Evolutionary conservation across 371 early-diverging fungal species (phyloP).

Genomic region (Mortierella sp.): DNA sequence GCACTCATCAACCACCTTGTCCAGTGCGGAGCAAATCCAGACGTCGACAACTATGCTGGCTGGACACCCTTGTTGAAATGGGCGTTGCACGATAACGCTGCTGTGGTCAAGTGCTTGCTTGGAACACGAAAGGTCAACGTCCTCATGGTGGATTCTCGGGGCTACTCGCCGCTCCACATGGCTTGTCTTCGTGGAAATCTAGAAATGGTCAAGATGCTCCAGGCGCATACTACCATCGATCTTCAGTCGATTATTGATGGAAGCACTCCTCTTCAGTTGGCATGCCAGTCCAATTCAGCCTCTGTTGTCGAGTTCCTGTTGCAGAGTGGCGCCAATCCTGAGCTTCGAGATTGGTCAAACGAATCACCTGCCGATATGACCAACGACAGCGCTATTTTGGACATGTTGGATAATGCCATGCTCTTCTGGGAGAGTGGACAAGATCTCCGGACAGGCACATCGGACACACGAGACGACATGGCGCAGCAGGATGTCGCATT

Average conservation of each 20-base stretch:
- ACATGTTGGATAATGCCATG: slow-evolving; percentile 57
- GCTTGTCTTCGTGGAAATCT: slow-evolving; percentile 50
- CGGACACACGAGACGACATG: too few species aligned
- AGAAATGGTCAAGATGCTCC: slow-evolving; percentile 33
- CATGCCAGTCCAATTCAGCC: slow-evolving; percentile 41
- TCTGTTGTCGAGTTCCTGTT: slow-evolving; percentile 48
- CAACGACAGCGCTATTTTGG: slow-evolving; percentile 44
- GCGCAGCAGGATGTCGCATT: background rate
- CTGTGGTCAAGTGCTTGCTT: slow-evolving; percentile 57
- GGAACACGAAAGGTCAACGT: slow-evolving; percentile 27
- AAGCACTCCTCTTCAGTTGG: slow-evolving; percentile 44
- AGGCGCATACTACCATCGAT: slow-evolving; percentile 29
- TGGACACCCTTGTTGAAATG: slow-evolving; percentile 63
- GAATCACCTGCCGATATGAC: slow-evolving; percentile 60
- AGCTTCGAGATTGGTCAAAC: slow-evolving; percentile 56
- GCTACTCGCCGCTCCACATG: slow-evolving; percentile 64
- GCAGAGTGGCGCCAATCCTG: slow-evolving; percentile 51
- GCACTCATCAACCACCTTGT: slow-evolving; percentile 33
- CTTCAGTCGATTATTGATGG: slow-evolving; percentile 49
- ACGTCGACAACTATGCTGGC: slow-evolving; percentile 47
- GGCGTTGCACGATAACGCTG: slow-evolving; percentile 59
- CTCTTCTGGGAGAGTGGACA: slow-evolving; percentile 41
- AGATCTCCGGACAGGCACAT: background rate
- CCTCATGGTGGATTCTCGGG: slow-evolving; percentile 45
- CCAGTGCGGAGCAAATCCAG: slow-evolving; percentile 34